These are phyloP conservation scores for Ophidiomyces ophidiicola DNA, from an alignment of 2,329 filamentous ascomycete species.

Conservation along the genomic window DNA sequence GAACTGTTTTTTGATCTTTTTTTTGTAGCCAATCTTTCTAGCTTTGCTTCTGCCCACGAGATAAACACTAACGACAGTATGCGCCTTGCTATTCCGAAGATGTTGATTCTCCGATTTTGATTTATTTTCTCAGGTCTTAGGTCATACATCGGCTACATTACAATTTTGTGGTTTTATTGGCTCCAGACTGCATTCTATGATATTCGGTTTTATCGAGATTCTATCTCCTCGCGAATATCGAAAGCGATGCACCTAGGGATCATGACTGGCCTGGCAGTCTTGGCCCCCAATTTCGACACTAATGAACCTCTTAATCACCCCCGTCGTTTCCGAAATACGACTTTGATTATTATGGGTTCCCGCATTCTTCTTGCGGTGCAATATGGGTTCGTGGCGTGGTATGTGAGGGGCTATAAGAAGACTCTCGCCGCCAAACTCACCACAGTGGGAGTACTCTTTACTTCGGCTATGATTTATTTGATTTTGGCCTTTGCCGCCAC, in stretches of 20 bases:
- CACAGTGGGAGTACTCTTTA: slow-evolving; percentile 20
- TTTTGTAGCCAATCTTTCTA: slow-evolving; percentile 53
- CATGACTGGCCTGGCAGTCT: slow-evolving; percentile 53
- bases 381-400: slow-evolving; percentile 35
- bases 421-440: slow-evolving; percentile 21
- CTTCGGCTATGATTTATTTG: slow-evolving; percentile 10
- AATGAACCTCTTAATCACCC: slow-evolving; percentile 30
- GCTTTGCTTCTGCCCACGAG: slow-evolving; percentile 46
- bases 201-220: slow-evolving; percentile 53
- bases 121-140: slow-evolving; percentile 23
- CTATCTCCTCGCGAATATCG: slow-evolving; percentile 48
- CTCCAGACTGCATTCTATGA: slow-evolving; percentile 52
- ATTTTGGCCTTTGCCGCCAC: slow-evolving; percentile 10
- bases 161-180: slow-evolving; percentile 58
- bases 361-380: slow-evolving; percentile 44
- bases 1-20: slow-evolving; percentile 51
- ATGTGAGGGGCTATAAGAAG: slow-evolving; percentile 20
- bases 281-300: slow-evolving; percentile 36
- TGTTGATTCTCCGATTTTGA: neutral
- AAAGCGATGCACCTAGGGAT: slow-evolving; percentile 51
- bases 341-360: slow-evolving; percentile 39
- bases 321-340: slow-evolving; percentile 35
- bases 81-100: neutral
- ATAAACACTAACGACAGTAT: slow-evolving; percentile 31
- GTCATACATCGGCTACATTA: slow-evolving; percentile 43